These are phyloP conservation scores for Microbotryum violaceum DNA, from an alignment of 1,284 basidiomycete species.

Conservation along the genomic window DNA sequence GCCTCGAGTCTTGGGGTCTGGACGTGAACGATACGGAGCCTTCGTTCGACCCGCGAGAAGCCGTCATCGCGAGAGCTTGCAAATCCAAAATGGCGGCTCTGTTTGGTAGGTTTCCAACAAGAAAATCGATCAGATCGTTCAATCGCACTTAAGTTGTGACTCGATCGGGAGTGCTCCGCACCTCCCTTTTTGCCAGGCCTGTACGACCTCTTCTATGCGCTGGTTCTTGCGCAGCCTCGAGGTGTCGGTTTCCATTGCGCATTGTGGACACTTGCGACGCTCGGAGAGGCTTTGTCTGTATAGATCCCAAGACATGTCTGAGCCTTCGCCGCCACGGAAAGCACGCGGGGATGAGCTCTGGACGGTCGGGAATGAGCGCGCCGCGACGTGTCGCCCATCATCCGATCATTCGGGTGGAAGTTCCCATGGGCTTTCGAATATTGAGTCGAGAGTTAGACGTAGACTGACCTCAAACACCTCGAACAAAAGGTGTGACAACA, in stretches of 20 bases:
- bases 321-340: conserved; percentile 1
- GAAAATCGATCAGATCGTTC: no score
- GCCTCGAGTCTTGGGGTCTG: no score
- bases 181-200: conserved; percentile 59
- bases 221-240: conserved; percentile 55
- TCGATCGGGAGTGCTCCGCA: conserved; percentile 32
- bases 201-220: conserved; percentile 54
- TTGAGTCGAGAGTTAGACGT: neutral
- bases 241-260: conserved; percentile 53
- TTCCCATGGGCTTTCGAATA: neutral
- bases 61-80: neutral
- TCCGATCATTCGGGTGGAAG: neutral
- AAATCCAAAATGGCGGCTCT: conserved; percentile 11
- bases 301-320: neutral
- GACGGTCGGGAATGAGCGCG: no score
- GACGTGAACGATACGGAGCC: no score
- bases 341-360: no score
- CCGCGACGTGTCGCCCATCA: neutral
- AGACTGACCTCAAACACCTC: conserved; percentile 47
- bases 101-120: neutral
- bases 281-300: conserved; percentile 44
- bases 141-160: no score
- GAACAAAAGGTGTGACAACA: conserved; percentile 74
- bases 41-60: neutral
- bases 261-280: conserved; percentile 58